Conservation (phyloP, 2,329 filamentous ascomycete species). For the Colletotrichum salicis region DNA sequence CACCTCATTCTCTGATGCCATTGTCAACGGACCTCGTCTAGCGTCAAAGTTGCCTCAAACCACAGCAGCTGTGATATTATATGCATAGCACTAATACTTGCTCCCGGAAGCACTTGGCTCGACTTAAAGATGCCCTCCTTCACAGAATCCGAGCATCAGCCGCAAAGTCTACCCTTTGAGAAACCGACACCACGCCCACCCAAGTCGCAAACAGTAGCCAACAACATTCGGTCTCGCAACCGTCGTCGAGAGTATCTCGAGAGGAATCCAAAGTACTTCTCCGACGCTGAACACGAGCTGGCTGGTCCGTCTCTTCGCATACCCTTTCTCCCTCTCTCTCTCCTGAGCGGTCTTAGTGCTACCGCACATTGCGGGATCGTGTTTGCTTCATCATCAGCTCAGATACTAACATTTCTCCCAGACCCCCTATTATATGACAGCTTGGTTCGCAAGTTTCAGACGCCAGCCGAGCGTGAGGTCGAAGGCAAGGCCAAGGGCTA, state of each 20-base stretch:
- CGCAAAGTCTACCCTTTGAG: constrained; percentile 34
- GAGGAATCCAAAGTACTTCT: constrained; percentile 78
- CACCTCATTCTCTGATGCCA: background rate
- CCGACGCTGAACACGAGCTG: constrained; percentile 64
- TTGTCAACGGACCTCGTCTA: background rate
- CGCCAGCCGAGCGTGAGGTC: constrained; percentile 75
- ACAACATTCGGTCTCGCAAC: constrained; percentile 74
- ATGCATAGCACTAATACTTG: background rate
- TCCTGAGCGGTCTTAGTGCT: background rate
- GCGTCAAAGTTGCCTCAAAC: background rate
- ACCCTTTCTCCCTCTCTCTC: background rate
- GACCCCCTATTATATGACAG: constrained; percentile 87
- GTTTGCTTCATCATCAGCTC: background rate
- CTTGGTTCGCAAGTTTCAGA: constrained; percentile 81
- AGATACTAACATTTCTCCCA: constrained; percentile 37
- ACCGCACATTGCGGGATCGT: background rate
- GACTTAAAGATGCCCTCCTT: constrained; percentile 11
- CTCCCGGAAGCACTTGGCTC: background rate
- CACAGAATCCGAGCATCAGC: background rate
- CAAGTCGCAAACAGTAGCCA: constrained; percentile 52
- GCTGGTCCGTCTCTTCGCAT: constrained; percentile 53
- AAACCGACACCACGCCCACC: constrained; percentile 57
- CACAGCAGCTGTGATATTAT: background rate
- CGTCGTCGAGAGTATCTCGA: constrained; percentile 81
- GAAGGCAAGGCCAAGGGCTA: constrained; percentile 82